Evolutionary conservation across 192 early-diverging fungal species (phyloP), one percentile per base, ranked within the genome.

Genomic region (Diversispora eburnea): DNA sequence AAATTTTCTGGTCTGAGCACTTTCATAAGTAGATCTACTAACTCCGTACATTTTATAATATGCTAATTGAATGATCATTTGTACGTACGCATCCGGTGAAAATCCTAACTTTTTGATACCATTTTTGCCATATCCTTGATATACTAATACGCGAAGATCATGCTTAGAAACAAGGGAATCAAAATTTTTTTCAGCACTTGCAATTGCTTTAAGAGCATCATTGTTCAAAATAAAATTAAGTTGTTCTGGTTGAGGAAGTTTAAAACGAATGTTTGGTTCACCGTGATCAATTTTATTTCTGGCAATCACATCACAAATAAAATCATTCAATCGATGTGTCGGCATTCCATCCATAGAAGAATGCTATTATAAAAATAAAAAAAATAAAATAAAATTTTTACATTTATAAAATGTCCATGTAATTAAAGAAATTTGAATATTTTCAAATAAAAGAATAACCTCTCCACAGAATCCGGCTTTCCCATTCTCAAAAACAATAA

Each of bases 401-500:
- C 22, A 54, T 19, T 60, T 54, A 61, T 60, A 33, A 58, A 9
- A 13, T 60, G 3, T 19, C 55, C 41, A 25, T 43, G 8, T 42
- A 57, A 55, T 12, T 57, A 55, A 17, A 42, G 4, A 12, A 52
- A 12, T 12, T 19, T 7, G 22, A 20, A 48, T 3, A 47, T 12
- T 7, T 33, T 33, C 25, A 59, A 57, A 33, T 67, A 39, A 13
- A 3, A 60, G 25, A 33, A 62, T 77, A 33, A 86, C 85, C 83
- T 99, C 97, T 68, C 90, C 95, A 54, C 89, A 87, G 86, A 97
- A 96, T 33, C 94, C 97, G 59, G 95, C 95, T 82, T 94, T 95
- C 75, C 94, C 97, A 86, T 99, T 99, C 72, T 95, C 95, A 83
- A 92, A 94, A 63, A 97, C 91, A 80, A 98, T 92, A 63, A 99